phyloP scores from a whole-genome alignment of 257 asterid species.

The Anisodus tanguticus region DNA sequence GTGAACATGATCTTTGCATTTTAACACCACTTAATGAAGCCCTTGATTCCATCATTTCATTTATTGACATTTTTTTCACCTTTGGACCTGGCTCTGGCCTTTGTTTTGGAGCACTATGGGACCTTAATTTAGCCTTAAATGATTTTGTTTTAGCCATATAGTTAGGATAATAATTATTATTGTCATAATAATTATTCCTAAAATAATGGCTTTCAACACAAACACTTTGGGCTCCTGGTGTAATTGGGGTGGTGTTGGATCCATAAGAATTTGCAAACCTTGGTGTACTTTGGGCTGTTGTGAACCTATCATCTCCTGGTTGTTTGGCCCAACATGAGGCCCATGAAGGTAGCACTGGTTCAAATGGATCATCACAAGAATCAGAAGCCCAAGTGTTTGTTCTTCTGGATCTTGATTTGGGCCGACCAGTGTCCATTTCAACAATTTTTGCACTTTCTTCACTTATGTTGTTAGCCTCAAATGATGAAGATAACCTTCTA shows the following conservation, averaged over 20 bases:
- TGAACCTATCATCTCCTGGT: neutral
- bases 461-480: conserved; percentile 41
- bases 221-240: conserved; percentile 53
- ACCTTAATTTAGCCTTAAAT: conserved; percentile 72
- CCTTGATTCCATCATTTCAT: conserved; percentile 69
- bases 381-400: conserved; percentile 47
- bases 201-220: conserved; percentile 45
- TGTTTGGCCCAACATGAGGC: conserved; percentile 31
- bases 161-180: conserved; percentile 44
- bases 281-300: conserved; percentile 73
- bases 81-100: conserved; percentile 60
- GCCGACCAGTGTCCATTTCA: conserved; percentile 74
- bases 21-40: conserved; percentile 66
- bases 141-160: conserved; percentile 89
- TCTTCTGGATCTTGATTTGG: conserved; percentile 63
- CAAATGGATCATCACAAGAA: conserved; percentile 41
- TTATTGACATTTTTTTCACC: conserved; percentile 47
- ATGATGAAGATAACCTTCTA: conserved; percentile 57
- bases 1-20: conserved; percentile 74
- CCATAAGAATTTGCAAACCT: conserved; percentile 47
- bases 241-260: conserved; percentile 35
- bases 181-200: conserved; percentile 32
- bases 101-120: conserved; percentile 79
- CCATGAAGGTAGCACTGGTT: conserved; percentile 29
- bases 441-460: conserved; percentile 80